Percentiles rank a stretch among this genome's conserved stretches.
Evolutionary conservation across 345 rosid genomes (phyloP).

Genomic region (Psidium guajava): DNA sequence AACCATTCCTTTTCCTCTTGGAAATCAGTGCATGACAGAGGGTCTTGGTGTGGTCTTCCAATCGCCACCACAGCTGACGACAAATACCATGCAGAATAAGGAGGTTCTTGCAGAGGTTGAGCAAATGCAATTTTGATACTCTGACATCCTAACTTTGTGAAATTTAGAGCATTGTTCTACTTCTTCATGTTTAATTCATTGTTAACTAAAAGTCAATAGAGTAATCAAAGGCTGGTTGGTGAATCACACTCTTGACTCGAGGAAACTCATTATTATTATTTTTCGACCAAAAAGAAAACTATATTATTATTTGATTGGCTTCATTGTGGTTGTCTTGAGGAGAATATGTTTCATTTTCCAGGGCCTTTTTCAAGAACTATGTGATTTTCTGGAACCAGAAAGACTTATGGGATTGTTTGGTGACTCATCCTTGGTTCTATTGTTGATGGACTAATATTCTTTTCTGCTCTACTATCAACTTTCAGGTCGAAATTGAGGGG

Average conservation of each 20-base stretch:
- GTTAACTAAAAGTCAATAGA: background rate
- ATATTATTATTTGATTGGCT: background rate
- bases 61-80: constrained; percentile 37
- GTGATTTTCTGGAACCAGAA: background rate
- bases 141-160: background rate
- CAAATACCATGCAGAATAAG: constrained; percentile 51
- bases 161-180: background rate
- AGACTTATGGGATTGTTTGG: background rate
- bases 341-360: background rate
- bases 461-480: background rate
- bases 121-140: background rate
- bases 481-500: constrained; percentile 91
- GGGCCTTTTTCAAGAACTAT: background rate
- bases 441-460: background rate
- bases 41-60: constrained; percentile 64
- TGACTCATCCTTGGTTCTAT: background rate
- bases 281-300: background rate
- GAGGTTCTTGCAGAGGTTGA: constrained; percentile 80
- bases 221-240: background rate
- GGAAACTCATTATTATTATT: background rate
- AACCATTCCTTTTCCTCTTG: background rate
- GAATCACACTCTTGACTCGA: background rate
- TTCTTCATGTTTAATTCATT: background rate
- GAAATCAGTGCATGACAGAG: constrained; percentile 58
- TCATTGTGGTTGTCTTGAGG: background rate